A percentile compares a stretch with the other conserved stretches of the same genome.
phyloP scores from a whole-genome alignment of 116 monocot genomes.

The Posidonia oceanica region DNA sequence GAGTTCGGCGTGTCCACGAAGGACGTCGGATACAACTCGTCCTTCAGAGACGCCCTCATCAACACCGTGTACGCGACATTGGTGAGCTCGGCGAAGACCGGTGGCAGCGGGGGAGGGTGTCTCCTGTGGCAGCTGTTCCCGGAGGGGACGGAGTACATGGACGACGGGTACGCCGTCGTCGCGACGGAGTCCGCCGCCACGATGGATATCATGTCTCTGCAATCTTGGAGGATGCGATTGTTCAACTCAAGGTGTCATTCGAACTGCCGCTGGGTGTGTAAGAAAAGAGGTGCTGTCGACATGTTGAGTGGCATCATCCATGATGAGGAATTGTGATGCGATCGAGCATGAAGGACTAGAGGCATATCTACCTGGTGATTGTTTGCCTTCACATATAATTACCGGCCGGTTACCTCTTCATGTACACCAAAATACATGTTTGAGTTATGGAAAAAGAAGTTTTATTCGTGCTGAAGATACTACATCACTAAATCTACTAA shows the following conservation, averaged over 20 bases:
- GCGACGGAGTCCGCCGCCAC: conserved; percentile 32
- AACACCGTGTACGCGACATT: conserved; percentile 42
- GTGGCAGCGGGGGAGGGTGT: conserved; percentile 64
- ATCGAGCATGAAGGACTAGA: background rate
- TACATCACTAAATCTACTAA: too few species aligned
- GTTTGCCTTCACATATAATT: too few species aligned
- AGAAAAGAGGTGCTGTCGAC: conserved; percentile 5
- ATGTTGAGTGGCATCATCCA: too few species aligned
- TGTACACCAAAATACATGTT: too few species aligned
- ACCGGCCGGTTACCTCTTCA: too few species aligned
- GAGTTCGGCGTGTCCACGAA: conserved; percentile 63
- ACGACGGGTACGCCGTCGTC: conserved; percentile 83
- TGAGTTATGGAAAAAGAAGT: too few species aligned
- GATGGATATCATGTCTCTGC: conserved; percentile 28
- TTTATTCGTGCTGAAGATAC: too few species aligned
- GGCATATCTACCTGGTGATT: too few species aligned
- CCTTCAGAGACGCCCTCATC: conserved; percentile 61
- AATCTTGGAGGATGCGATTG: conserved; percentile 31
- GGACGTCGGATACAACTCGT: conserved; percentile 31
- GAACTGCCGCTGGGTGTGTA: conserved; percentile 21
- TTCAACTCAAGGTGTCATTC: conserved; percentile 21
- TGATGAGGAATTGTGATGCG: background rate
- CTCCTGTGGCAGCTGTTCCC: conserved; percentile 92
- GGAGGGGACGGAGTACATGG: conserved; percentile 77
- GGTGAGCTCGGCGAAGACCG: conserved; percentile 27